A percentile compares a stretch with the other conserved stretches of the same genome.
These are phyloP conservation scores for Clavispora asparagi DNA, from an alignment of 805 yeast species.

Conservation along the genomic window DNA sequence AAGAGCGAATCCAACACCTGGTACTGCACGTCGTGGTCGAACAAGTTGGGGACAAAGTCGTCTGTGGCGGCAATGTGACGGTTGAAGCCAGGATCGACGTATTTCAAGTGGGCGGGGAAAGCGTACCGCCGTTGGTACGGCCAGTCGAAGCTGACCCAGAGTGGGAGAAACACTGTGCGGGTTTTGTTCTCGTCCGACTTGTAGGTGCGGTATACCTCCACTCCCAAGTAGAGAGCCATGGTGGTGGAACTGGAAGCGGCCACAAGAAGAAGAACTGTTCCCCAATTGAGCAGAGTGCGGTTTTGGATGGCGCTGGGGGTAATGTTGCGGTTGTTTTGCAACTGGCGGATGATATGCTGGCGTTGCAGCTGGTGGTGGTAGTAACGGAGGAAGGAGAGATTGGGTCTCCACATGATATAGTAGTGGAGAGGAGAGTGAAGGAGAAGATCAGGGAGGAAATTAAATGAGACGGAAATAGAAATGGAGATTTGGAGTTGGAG, in stretches of 20 bases:
- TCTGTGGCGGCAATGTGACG: constrained; percentile 7
- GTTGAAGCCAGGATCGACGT: constrained; percentile 20
- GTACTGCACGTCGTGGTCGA: constrained; percentile 21
- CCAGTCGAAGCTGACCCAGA: constrained; percentile 26
- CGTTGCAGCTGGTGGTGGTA: neutral
- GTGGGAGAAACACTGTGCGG: constrained; percentile 17
- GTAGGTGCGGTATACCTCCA: constrained; percentile 13
- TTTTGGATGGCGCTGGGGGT: neutral
- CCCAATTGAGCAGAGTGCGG: constrained; percentile 13
- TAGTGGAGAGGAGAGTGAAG: too few relatives aligned
- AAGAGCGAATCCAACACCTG: constrained; percentile 22
- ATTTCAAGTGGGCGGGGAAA: constrained; percentile 23
- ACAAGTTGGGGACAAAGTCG: constrained; percentile 5
- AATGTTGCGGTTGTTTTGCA: constrained; percentile 8
- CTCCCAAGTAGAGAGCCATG: constrained; percentile 19
- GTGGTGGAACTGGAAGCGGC: constrained; percentile 19
- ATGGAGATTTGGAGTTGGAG: too few relatives aligned
- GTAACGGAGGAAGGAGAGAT: neutral
- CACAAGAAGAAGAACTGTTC: constrained; percentile 17
- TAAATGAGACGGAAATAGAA: too few relatives aligned
- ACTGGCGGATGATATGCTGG: constrained; percentile 6
- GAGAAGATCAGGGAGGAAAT: too few relatives aligned
- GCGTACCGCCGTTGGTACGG: constrained; percentile 17
- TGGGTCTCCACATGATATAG: neutral
- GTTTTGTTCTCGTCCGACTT: constrained; percentile 2